phyloP scores from a whole-genome alignment of 1,284 basidiomycete genomes.

The Wallemia mellicola region DNA sequence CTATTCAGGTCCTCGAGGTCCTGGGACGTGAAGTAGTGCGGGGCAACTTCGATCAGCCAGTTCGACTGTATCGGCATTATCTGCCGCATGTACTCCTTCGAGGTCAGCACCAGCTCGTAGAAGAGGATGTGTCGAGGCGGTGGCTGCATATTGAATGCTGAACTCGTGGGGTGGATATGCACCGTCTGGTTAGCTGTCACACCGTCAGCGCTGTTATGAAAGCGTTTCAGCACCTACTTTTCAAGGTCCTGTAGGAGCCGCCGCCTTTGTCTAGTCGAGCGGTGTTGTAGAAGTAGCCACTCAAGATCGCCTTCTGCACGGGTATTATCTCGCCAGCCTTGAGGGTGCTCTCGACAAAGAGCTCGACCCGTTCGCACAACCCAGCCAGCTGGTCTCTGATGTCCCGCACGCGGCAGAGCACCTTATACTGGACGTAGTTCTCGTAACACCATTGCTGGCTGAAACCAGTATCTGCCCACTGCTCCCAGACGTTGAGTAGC shows the following conservation, averaged over 20 bases:
- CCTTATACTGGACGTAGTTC: constrained; percentile 78
- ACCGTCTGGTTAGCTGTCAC: constrained; percentile 55
- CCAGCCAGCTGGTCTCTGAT: constrained; percentile 78
- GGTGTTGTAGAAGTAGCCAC: constrained; percentile 90
- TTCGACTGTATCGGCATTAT: constrained; percentile 87
- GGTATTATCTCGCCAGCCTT: constrained; percentile 73
- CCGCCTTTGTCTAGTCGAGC: constrained; percentile 66
- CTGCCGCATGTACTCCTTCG: constrained; percentile 65
- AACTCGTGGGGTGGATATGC: constrained; percentile 82
- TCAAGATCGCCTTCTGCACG: constrained; percentile 74
- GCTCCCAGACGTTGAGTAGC: constrained; percentile 84
- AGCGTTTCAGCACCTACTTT: background rate
- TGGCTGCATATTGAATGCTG: constrained; percentile 79
- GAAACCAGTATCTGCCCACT: constrained; percentile 92
- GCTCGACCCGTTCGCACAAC: constrained; percentile 85
- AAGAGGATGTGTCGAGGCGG: constrained; percentile 71
- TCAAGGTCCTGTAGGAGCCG: constrained; percentile 23
- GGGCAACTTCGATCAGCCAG: constrained; percentile 71
- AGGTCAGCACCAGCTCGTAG: constrained; percentile 75
- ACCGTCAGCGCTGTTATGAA: constrained; percentile 11
- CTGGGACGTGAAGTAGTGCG: constrained; percentile 69
- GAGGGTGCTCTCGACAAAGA: constrained; percentile 56
- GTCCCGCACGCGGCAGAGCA: constrained; percentile 69
- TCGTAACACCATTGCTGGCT: constrained; percentile 38
- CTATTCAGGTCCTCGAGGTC: constrained; percentile 56